Evolutionary conservation across 257 asterid species (phyloP).

Genomic region (Nicotiana attenuata): DNA sequence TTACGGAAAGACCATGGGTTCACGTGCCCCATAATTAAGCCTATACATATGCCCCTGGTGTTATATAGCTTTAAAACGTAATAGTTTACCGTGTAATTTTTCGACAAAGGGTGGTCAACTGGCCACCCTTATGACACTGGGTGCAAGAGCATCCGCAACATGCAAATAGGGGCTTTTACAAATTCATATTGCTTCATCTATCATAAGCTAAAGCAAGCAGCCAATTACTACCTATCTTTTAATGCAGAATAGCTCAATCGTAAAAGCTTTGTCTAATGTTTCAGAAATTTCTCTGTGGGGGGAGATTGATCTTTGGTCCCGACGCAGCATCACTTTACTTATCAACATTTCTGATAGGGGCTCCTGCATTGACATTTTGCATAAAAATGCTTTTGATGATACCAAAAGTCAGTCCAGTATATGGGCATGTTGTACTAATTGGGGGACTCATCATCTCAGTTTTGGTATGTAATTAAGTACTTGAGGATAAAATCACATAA

Average conservation of each 20-base stretch:
- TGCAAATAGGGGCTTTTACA: neutral
- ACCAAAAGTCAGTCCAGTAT: slow-evolving; percentile 28
- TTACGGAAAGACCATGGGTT: too few species aligned
- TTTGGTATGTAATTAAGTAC: slow-evolving; percentile 40
- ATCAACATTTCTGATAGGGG: slow-evolving; percentile 56
- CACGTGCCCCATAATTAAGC: too few species aligned
- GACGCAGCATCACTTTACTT: slow-evolving; percentile 57
- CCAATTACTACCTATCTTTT: neutral
- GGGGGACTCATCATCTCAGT: slow-evolving; percentile 53
- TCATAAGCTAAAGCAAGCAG: neutral
- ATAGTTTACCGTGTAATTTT: too few species aligned
- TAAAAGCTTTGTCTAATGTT: neutral
- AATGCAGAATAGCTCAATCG: neutral
- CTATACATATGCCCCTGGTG: too few species aligned
- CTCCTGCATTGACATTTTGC: slow-evolving; percentile 71
- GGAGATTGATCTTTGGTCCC: slow-evolving; percentile 83
- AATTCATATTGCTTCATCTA: neutral
- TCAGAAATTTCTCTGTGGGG: slow-evolving; percentile 80
- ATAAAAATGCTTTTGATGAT: slow-evolving; percentile 41
- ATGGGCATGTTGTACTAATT: slow-evolving; percentile 41
- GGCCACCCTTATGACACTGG: neutral
- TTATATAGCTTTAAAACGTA: too few species aligned
- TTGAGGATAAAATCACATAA: neutral
- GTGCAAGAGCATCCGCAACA: neutral
- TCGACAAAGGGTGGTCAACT: too few species aligned